Evolutionary conservation across 1,139 yeast species (phyloP).

Genomic region (Diutina catenulata): DNA sequence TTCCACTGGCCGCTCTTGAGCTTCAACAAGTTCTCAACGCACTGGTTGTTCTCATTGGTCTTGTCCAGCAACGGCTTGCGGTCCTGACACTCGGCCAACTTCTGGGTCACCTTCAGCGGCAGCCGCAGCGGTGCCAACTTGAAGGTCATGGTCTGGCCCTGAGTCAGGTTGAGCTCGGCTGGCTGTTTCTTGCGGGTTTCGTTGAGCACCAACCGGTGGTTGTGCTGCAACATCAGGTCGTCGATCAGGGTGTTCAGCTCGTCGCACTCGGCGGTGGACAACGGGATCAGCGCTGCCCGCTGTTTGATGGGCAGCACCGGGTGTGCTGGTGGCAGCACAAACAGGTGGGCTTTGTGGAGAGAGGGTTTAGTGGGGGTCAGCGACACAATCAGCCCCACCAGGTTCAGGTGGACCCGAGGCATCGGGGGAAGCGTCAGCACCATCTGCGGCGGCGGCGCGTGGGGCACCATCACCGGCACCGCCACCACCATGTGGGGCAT

Average conservation of each 20-base stretch:
- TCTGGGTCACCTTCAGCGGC: constrained; percentile 6
- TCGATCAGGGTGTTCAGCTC: constrained; percentile 1
- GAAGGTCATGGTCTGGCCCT: constrained; percentile 28
- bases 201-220: constrained; percentile 15
- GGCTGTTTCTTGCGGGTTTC: constrained; percentile 32
- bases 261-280: background rate
- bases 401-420: background rate
- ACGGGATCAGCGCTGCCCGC: constrained; percentile 4
- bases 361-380: constrained; percentile 3
- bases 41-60: constrained; percentile 9
- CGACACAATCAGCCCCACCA: background rate
- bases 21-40: constrained; percentile 30
- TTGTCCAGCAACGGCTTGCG: constrained; percentile 10
- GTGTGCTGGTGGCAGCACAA: background rate
- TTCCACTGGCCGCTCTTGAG: constrained; percentile 16
- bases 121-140: constrained; percentile 21
- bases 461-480: constrained; percentile 3
- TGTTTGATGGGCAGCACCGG: constrained; percentile 13
- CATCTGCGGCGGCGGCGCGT: background rate
- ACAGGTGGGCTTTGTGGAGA: background rate
- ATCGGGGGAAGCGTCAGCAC: background rate
- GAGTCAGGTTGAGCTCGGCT: constrained; percentile 19
- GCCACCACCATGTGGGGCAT: background rate
- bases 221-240: constrained; percentile 5
- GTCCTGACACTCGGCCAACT: constrained; percentile 18